Conservation (phyloP, 2,329 filamentous ascomycete species). For the Paradendryphiella salina region DNA sequence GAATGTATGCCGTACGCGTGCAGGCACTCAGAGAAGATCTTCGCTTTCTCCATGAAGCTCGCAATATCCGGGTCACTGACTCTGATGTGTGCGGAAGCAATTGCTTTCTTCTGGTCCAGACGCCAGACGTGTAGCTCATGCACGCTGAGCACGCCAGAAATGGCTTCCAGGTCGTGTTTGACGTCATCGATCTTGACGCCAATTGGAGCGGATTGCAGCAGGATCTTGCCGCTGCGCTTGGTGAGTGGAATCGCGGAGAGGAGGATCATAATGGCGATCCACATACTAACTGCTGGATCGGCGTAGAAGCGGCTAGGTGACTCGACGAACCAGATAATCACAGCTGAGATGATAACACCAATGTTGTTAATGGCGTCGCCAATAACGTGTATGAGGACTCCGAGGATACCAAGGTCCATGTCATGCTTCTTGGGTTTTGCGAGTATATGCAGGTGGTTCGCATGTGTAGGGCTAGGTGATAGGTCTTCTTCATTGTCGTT, state of each 20-base stretch:
- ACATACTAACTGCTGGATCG: conserved; percentile 69
- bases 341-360: conserved; percentile 70
- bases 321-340: conserved; percentile 68
- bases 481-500: conserved; percentile 20
- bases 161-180: conserved; percentile 69
- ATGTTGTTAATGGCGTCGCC: conserved; percentile 77
- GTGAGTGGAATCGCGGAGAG: conserved; percentile 65
- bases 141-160: conserved; percentile 67
- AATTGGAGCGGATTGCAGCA: conserved; percentile 67
- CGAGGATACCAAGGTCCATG: conserved; percentile 69
- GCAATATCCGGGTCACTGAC: conserved; percentile 61
- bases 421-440: conserved; percentile 29
- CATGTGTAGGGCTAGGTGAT: conserved; percentile 21
- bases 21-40: conserved; percentile 68
- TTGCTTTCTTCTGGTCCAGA: conserved; percentile 68
- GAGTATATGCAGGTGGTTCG: conserved; percentile 34
- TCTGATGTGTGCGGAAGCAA: conserved; percentile 71
- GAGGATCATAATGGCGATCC: conserved; percentile 74
- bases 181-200: conserved; percentile 65
- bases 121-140: conserved; percentile 77
- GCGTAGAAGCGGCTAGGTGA: conserved; percentile 67
- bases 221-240: conserved; percentile 64
- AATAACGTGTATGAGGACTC: conserved; percentile 70
- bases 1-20: conserved; percentile 75
- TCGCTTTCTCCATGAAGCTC: conserved; percentile 64